These are phyloP conservation scores for Setaria viridis DNA, from an alignment of 202 grass and related monocot species.

Conservation along the genomic window DNA sequence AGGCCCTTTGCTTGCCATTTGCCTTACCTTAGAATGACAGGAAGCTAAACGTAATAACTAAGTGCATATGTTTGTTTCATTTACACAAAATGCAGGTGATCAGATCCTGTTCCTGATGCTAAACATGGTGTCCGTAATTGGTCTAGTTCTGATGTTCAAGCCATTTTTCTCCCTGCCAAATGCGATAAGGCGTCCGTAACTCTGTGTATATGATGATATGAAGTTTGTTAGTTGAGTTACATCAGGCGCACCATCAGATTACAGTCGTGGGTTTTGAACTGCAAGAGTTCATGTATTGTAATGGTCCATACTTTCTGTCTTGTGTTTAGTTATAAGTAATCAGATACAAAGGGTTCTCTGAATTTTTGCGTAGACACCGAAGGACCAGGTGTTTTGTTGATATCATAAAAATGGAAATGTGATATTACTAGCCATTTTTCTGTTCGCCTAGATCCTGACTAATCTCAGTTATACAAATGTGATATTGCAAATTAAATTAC, in stretches of 20 bases:
- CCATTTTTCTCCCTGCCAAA: conserved; percentile 46
- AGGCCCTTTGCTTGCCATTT: neutral
- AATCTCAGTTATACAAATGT: too few relatives aligned
- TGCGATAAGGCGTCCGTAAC: neutral
- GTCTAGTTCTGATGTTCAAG: conserved; percentile 29
- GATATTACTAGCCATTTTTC: neutral
- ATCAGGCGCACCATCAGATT: neutral
- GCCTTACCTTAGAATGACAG: neutral
- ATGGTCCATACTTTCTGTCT: neutral
- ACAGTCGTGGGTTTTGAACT: conserved; percentile 22
- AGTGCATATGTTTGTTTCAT: neutral
- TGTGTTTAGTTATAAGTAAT: neutral
- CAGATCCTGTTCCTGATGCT: conserved; percentile 57
- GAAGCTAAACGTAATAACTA: conserved; percentile 11
- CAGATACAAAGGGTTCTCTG: neutral
- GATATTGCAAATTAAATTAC: too few relatives aligned
- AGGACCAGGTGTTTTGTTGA: neutral
- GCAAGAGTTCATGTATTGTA: neutral
- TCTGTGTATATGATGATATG: neutral
- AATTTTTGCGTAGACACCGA: neutral
- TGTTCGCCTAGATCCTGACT: neutral
- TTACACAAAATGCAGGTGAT: conserved; percentile 46
- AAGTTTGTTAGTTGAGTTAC: conserved; percentile 8
- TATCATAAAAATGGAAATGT: conserved; percentile 15
- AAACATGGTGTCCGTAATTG: conserved; percentile 47